These are phyloP conservation scores for Candida incommunis DNA, from an alignment of 805 yeast genomes.

Conservation along the genomic window DNA sequence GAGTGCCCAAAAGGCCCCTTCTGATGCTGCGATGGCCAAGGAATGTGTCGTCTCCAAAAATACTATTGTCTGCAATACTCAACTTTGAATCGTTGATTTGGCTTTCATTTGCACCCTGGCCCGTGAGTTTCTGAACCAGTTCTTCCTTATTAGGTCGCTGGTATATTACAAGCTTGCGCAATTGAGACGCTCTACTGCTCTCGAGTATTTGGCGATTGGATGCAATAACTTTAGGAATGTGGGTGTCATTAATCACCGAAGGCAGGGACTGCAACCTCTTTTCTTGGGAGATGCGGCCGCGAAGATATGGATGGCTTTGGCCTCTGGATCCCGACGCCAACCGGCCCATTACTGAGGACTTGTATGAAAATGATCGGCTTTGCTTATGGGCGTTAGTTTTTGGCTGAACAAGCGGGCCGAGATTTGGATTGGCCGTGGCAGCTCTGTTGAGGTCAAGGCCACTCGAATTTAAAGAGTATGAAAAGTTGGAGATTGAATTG, in stretches of 20 bases:
- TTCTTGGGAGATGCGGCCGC: not conserved
- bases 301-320: not conserved
- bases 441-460: not conserved
- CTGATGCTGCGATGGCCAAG: not conserved
- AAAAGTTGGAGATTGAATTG: not conserved
- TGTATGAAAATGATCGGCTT: not conserved
- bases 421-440: not conserved
- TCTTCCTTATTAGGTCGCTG: not conserved
- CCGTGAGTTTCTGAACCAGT: not conserved
- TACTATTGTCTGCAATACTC: not conserved
- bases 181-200: constrained; percentile 1
- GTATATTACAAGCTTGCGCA: not conserved
- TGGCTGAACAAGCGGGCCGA: not conserved
- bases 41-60: not conserved
- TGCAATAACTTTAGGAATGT: not conserved
- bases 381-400: not conserved
- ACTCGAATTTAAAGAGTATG: not conserved
- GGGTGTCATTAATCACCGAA: not conserved
- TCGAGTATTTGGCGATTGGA: not conserved
- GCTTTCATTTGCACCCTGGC: not conserved
- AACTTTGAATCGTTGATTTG: not conserved
- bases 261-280: not conserved
- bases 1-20: not conserved
- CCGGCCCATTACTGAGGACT: not conserved
- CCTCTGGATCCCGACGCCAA: not conserved